Conservation (phyloP, 371 early-diverging fungal species). For the Capillidium heterosporum region DNA sequence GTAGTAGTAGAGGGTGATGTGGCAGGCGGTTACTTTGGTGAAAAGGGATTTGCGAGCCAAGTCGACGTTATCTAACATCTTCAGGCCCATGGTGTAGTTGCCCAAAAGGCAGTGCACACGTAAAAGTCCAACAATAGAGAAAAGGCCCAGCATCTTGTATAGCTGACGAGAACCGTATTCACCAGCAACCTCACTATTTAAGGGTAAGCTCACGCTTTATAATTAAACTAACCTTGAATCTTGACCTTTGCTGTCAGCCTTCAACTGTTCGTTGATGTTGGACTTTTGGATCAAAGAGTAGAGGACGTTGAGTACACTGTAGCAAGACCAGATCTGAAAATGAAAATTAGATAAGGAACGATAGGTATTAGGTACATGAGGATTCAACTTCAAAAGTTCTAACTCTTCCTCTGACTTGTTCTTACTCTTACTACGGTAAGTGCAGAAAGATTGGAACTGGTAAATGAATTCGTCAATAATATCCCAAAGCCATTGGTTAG, state of each 20-base stretch:
- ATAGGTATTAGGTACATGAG: slow-evolving; percentile 25
- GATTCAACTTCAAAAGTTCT: slow-evolving; percentile 55
- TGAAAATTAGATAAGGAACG: neutral
- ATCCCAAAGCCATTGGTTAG: slow-evolving; percentile 97
- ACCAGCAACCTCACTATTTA: slow-evolving; percentile 42
- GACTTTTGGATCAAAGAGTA: slow-evolving; percentile 88
- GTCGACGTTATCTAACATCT: slow-evolving; percentile 88
- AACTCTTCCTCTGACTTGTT: slow-evolving; percentile 66
- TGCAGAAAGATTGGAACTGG: slow-evolving; percentile 93
- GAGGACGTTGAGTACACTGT: slow-evolving; percentile 84
- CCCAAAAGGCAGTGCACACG: slow-evolving; percentile 90
- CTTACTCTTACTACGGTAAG: slow-evolving; percentile 69
- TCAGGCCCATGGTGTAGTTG: slow-evolving; percentile 82
- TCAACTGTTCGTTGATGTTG: slow-evolving; percentile 78
- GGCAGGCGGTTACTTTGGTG: slow-evolving; percentile 86
- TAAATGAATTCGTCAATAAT: slow-evolving; percentile 96
- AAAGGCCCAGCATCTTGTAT: slow-evolving; percentile 94
- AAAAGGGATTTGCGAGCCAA: slow-evolving; percentile 81
- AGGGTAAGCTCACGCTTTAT: neutral
- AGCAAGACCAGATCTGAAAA: slow-evolving; percentile 72
- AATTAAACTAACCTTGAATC: neutral
- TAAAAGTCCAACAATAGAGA: slow-evolving; percentile 77
- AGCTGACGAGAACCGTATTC: slow-evolving; percentile 58
- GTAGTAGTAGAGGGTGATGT: slow-evolving; percentile 90
- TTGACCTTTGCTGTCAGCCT: slow-evolving; percentile 26